phyloP scores from a whole-genome alignment of 2,329 filamentous ascomycete species.

The Aureobasidium sp. region DNA sequence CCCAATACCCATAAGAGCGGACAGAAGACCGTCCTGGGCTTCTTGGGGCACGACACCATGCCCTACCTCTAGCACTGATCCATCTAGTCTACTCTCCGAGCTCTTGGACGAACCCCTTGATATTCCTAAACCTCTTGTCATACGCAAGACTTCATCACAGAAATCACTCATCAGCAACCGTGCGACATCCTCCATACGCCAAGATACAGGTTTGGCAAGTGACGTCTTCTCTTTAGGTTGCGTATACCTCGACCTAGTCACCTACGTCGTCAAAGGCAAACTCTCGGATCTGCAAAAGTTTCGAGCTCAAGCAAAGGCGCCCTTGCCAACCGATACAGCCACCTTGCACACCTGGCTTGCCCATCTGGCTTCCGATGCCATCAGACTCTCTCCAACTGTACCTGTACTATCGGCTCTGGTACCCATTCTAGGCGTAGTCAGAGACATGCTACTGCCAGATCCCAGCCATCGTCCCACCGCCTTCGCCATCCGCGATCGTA shows the following conservation, averaged over 20 bases:
- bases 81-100: not conserved
- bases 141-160: not conserved
- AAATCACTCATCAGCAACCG: not conserved
- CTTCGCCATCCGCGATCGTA: conserved; percentile 30
- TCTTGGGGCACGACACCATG: not conserved
- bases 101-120: not conserved
- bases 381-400: conserved; percentile 21
- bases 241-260: conserved; percentile 62
- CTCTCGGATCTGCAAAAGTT: conserved; percentile 57
- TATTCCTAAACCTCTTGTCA: not conserved
- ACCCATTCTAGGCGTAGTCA: conserved; percentile 27
- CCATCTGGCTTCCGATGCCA: conserved; percentile 2
- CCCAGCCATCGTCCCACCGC: conserved; percentile 34
- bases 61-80: not conserved
- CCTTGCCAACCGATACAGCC: conserved; percentile 20
- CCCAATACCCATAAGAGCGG: not conserved
- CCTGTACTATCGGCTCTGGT: conserved; percentile 25
- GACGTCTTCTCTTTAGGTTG: conserved; percentile 68
- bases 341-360: conserved; percentile 8
- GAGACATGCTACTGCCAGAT: conserved; percentile 35
- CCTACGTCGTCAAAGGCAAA: conserved; percentile 59
- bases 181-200: not conserved
- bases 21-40: not conserved
- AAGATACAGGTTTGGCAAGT: conserved; percentile 35
- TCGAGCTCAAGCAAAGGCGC: conserved; percentile 46